A percentile compares a stretch with the other conserved stretches of the same genome.
Conservation (phyloP, 306 rosid genomes). For the Sesbania bispinosa region DNA sequence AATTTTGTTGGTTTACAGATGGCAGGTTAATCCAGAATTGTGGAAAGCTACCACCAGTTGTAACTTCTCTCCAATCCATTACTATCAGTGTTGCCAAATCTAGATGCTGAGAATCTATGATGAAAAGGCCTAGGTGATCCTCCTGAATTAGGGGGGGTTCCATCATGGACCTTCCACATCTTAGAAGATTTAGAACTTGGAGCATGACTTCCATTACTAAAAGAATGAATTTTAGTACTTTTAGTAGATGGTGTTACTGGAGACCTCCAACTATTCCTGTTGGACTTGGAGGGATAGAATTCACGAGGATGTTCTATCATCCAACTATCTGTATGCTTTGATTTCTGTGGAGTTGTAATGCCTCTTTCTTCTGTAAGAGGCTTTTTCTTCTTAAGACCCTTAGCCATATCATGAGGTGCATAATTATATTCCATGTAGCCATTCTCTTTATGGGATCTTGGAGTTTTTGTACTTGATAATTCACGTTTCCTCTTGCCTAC, state of each 20-base stretch:
- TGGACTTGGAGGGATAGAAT: slow-evolving; percentile 33
- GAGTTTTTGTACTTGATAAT: slow-evolving; percentile 34
- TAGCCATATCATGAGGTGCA: slow-evolving; percentile 47
- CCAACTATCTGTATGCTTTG: slow-evolving; percentile 40
- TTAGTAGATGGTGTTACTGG: slow-evolving; percentile 38
- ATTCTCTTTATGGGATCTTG: slow-evolving; percentile 42
- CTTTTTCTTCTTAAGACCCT: slow-evolving; percentile 41
- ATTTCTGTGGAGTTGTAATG: slow-evolving; percentile 24
- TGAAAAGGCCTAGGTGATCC: slow-evolving; percentile 29
- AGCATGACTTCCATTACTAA: slow-evolving; percentile 32
- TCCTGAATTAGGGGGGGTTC: slow-evolving; percentile 40
- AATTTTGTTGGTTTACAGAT: slow-evolving; percentile 16
- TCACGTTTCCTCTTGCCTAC: slow-evolving; percentile 45
- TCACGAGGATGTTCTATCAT: slow-evolving; percentile 45
- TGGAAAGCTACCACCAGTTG: slow-evolving; percentile 46
- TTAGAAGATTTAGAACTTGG: slow-evolving; percentile 31
- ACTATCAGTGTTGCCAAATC: slow-evolving; percentile 44
- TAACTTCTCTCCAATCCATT: slow-evolving; percentile 43
- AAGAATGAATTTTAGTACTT: slow-evolving; percentile 16
- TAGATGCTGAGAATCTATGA: slow-evolving; percentile 45
- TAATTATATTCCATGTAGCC: slow-evolving; percentile 43
- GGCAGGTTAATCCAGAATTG: neutral
- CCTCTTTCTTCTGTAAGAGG: slow-evolving; percentile 24
- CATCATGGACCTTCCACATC: slow-evolving; percentile 10
- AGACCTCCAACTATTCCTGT: slow-evolving; percentile 35